A percentile compares a stretch with the other conserved stretches of the same genome.
phyloP scores from a whole-genome alignment of 495 filamentous ascomycete species.

The Neurospora sp. region DNA sequence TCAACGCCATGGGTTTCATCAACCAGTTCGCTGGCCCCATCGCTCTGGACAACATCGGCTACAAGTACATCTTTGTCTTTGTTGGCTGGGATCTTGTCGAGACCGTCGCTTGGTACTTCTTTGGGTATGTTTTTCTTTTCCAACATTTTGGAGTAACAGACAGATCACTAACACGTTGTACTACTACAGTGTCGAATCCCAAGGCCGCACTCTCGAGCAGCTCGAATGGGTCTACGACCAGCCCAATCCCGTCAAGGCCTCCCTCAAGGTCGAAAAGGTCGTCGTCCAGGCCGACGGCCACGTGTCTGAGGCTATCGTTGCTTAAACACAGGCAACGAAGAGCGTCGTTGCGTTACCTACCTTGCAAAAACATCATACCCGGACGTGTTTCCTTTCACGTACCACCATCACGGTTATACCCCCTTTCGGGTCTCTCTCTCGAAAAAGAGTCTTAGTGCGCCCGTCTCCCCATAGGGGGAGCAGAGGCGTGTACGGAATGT shows the following conservation, averaged over 20 bases:
- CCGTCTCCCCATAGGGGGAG: not conserved
- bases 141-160: not conserved
- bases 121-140: conserved; percentile 29
- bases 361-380: not conserved
- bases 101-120: conserved; percentile 36
- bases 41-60: conserved; percentile 35
- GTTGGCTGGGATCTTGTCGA: conserved; percentile 37
- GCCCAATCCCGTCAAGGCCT: conserved; percentile 40
- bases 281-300: conserved; percentile 41
- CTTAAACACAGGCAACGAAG: conserved; percentile 1
- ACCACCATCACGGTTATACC: not conserved
- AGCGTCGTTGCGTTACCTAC: not conserved
- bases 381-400: not conserved
- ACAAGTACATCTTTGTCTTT: conserved; percentile 42
- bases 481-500: not conserved
- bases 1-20: conserved; percentile 37
- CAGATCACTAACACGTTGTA: conserved; percentile 7
- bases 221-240: conserved; percentile 43
- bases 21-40: conserved; percentile 43
- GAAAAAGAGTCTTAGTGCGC: not conserved
- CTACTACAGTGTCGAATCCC: conserved; percentile 32
- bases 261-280: conserved; percentile 43
- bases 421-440: not conserved
- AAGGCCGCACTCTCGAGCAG: conserved; percentile 41
- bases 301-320: conserved; percentile 41